These are phyloP conservation scores for Pelargonium myrrhifolium DNA, from an alignment of 441 rosid genomes.

Conservation along the genomic window DNA sequence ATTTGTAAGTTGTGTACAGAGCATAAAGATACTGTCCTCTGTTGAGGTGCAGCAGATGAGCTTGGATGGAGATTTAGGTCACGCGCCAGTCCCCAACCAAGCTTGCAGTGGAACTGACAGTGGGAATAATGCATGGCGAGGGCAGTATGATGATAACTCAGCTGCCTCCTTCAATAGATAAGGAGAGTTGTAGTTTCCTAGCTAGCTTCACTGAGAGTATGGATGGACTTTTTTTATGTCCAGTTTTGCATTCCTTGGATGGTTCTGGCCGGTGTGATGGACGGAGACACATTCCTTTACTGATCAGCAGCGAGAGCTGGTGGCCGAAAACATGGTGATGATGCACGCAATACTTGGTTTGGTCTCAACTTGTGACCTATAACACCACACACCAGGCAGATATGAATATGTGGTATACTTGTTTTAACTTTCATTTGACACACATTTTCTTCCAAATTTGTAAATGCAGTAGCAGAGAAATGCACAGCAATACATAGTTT, in stretches of 20 bases:
- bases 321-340: no score
- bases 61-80: constrained; percentile 77
- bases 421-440: no score
- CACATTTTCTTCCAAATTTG: background rate
- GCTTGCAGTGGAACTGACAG: constrained; percentile 82
- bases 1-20: constrained; percentile 81
- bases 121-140: constrained; percentile 66
- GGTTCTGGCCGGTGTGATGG: no score
- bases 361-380: no score
- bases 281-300: no score
- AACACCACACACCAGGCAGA: no score
- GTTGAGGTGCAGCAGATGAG: constrained; percentile 96
- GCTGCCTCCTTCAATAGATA: constrained; percentile 82
- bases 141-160: constrained; percentile 69
- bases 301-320: no score
- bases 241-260: no score
- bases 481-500: background rate
- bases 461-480: constrained; percentile 1
- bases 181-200: constrained; percentile 5
- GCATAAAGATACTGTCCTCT: constrained; percentile 87
- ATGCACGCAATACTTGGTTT: no score
- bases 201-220: no score
- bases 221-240: no score
- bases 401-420: no score
- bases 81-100: constrained; percentile 56